Conservation (phyloP, 805 yeast species). For the Lipomyces orientalis region DNA sequence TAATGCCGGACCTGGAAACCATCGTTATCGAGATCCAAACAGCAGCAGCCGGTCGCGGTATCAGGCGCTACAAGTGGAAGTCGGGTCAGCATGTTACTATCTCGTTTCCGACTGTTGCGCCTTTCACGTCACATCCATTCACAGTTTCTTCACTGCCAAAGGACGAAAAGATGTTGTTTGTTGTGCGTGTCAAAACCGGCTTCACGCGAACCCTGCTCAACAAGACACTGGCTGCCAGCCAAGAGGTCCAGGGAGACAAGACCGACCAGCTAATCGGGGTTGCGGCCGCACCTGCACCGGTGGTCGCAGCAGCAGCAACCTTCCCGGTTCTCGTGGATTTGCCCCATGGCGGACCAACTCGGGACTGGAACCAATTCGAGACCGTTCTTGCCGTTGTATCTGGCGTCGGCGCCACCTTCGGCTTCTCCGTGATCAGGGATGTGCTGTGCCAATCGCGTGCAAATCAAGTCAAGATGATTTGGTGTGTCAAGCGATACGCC, state of each 20-base stretch:
- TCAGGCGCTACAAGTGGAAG: slow-evolving; percentile 26
- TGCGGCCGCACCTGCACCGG: neutral
- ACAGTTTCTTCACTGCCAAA: slow-evolving; percentile 51
- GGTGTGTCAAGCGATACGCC: slow-evolving; percentile 13
- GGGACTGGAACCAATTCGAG: slow-evolving; percentile 53
- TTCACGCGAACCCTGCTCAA: slow-evolving; percentile 23
- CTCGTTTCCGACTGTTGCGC: slow-evolving; percentile 35
- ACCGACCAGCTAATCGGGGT: neutral
- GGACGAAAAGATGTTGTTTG: slow-evolving; percentile 49
- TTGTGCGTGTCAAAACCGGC: slow-evolving; percentile 45
- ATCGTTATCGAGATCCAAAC: slow-evolving; percentile 25
- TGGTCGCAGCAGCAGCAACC: neutral
- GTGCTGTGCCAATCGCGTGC: neutral
- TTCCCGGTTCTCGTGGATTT: slow-evolving; percentile 52
- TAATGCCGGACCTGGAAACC: slow-evolving; percentile 10
- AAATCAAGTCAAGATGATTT: neutral
- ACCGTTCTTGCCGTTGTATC: slow-evolving; percentile 50
- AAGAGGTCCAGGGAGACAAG: neutral
- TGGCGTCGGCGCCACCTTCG: slow-evolving; percentile 56
- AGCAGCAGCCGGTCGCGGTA: slow-evolving; percentile 1
- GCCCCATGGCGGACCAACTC: slow-evolving; percentile 54
- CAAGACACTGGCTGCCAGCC: neutral
- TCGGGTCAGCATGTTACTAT: slow-evolving; percentile 38
- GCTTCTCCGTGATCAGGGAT: slow-evolving; percentile 47
- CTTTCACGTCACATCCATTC: slow-evolving; percentile 39